Evolutionary conservation across 2,329 filamentous ascomycete species (phyloP).

Genomic region (Fusarium bactridioides): DNA sequence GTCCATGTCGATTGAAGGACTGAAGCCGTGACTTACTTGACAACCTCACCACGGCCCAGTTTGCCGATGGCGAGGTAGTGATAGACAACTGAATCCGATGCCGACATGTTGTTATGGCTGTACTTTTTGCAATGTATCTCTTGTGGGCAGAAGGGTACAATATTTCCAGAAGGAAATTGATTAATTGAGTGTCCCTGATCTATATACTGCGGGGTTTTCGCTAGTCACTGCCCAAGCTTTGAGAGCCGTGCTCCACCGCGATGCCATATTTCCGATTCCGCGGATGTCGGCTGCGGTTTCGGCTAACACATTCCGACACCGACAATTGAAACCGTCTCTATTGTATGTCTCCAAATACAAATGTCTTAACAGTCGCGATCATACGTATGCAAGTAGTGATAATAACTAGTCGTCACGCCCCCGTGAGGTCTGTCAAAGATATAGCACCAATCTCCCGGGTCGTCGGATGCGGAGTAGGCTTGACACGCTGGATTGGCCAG

Average conservation of each 20-base stretch:
- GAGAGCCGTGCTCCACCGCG: background rate
- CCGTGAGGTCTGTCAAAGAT: background rate
- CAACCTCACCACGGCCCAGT: slow-evolving; percentile 8
- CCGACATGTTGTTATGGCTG: background rate
- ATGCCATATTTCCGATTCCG: background rate
- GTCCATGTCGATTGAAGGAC: background rate
- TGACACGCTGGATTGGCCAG: background rate
- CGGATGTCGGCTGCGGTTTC: background rate
- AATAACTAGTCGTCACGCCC: accelerated
- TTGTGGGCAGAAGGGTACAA: background rate
- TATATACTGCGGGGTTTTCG: background rate
- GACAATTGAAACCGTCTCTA: accelerated
- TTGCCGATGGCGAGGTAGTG: slow-evolving; percentile 23
- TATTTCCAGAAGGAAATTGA: background rate
- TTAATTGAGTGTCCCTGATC: background rate
- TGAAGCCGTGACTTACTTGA: background rate
- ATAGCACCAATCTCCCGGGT: background rate
- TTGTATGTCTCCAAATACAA: accelerated
- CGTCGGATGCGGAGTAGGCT: background rate
- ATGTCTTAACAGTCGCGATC: background rate
- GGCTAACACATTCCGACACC: background rate
- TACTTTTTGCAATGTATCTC: accelerated
- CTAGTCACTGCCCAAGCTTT: background rate
- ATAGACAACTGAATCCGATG: background rate
- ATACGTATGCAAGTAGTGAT: background rate